phyloP scores from a whole-genome alignment of 2,329 filamentous ascomycete species.

The Lecanosticta acicola region DNA sequence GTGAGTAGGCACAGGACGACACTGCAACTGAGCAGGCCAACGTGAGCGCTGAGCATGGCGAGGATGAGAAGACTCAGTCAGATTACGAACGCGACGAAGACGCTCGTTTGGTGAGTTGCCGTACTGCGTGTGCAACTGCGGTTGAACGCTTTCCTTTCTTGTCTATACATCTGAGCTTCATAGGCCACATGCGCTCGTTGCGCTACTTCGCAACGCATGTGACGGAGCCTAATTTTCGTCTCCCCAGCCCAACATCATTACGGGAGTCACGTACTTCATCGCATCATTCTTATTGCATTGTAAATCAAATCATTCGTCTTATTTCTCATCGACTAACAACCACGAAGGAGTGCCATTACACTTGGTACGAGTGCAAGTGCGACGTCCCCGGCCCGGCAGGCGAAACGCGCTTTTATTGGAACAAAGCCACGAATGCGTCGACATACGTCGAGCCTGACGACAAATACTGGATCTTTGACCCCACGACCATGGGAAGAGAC shows the following conservation, averaged over 20 bases:
- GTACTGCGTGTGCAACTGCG: not conserved
- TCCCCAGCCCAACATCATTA: not conserved
- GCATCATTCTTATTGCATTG: not conserved
- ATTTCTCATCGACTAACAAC: not conserved
- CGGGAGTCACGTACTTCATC: too few relatives aligned
- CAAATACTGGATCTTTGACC: not conserved
- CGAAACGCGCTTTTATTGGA: not conserved
- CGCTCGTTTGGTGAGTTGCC: slow-evolving; percentile 5
- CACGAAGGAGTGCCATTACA: not conserved
- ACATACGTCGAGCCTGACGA: not conserved
- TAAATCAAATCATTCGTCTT: not conserved
- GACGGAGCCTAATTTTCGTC: not conserved
- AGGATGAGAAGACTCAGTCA: not conserved
- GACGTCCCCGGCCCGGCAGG: not conserved
- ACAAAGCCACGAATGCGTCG: not conserved
- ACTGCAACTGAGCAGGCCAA: not conserved
- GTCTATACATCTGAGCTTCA: too few relatives aligned
- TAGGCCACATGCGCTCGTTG: slow-evolving; percentile 1
- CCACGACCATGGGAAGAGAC: not conserved
- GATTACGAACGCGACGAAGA: not conserved
- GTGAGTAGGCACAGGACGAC: slow-evolving; percentile 12
- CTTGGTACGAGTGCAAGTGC: not conserved
- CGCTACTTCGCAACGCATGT: not conserved
- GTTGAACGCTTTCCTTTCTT: too few relatives aligned
- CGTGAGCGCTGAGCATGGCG: slow-evolving; percentile 1